Conservation (phyloP, 352 stramenopile species). For the Poterioochromonas sp. region DNA sequence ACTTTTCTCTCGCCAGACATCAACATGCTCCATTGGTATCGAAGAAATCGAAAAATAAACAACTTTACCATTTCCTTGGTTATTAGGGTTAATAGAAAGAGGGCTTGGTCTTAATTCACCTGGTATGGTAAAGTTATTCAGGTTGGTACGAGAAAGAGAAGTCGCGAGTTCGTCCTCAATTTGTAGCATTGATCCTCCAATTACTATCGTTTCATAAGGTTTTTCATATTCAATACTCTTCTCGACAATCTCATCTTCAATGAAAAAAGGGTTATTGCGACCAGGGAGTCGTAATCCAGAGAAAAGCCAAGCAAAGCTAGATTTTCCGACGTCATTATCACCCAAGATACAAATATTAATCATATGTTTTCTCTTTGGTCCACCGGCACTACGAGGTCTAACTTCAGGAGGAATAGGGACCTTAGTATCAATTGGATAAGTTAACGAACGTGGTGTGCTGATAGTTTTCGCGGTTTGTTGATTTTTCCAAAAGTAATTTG, state of each 20-base stretch:
- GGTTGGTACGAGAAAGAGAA: background rate
- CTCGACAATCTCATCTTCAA: background rate
- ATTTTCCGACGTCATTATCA: conserved; percentile 16
- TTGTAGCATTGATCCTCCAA: background rate
- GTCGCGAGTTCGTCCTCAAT: background rate
- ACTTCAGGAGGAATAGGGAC: too few species aligned
- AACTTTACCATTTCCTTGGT: background rate
- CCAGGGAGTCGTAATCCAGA: background rate
- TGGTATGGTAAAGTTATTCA: background rate
- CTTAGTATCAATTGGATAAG: too few species aligned
- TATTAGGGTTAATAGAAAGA: background rate
- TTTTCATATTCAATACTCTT: background rate
- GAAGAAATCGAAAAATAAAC: background rate
- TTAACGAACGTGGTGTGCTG: too few species aligned
- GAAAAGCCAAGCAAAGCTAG: background rate
- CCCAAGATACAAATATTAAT: conserved; percentile 1
- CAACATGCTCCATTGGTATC: background rate
- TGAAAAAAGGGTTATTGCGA: background rate
- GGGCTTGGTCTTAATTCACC: background rate
- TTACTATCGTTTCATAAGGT: background rate
- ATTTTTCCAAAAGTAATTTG: background rate
- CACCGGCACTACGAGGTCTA: too few species aligned
- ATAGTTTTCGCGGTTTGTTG: background rate
- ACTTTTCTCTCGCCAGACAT: background rate
- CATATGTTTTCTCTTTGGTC: background rate